Conservation (phyloP, 2,329 filamentous ascomycete genomes). For the Didymella sp. region DNA sequence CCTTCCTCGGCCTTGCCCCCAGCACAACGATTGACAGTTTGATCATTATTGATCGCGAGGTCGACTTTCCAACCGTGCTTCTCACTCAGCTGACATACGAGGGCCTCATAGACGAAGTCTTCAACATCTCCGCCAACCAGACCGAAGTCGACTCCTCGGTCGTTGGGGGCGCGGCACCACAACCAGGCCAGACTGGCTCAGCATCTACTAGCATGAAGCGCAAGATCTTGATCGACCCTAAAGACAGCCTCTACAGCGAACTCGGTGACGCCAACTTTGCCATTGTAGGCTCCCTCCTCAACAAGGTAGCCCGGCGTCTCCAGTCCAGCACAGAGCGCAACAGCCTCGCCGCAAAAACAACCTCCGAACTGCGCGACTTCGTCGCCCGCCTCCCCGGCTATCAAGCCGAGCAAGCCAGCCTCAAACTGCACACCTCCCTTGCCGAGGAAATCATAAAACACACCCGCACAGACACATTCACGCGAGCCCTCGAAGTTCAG, state of each 20-base stretch:
- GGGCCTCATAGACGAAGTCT: conserved; percentile 91
- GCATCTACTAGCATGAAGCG: conserved; percentile 70
- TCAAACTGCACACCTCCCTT: conserved; percentile 90
- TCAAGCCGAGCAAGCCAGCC: conserved; percentile 88
- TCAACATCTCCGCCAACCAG: conserved; percentile 90
- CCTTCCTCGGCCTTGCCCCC: conserved; percentile 73
- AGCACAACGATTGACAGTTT: conserved; percentile 88
- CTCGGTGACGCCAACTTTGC: conserved; percentile 94
- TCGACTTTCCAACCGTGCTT: conserved; percentile 89
- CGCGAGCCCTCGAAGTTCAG: conserved; percentile 87
- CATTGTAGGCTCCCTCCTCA: conserved; percentile 85
- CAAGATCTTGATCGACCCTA: conserved; percentile 86
- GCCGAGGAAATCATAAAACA: conserved; percentile 96
- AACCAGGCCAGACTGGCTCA: conserved; percentile 59
- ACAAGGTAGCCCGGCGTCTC: conserved; percentile 86
- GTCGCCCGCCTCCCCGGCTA: conserved; percentile 92
- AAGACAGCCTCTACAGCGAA: conserved; percentile 86
- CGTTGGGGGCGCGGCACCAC: conserved; percentile 73
- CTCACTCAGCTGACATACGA: conserved; percentile 97
- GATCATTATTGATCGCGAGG: conserved; percentile 93
- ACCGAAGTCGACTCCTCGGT: conserved; percentile 91
- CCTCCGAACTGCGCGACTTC: conserved; percentile 90
- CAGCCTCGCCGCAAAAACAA: conserved; percentile 79
- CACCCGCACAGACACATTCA: conserved; percentile 88
- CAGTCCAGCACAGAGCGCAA: conserved; percentile 88